phyloP scores from a whole-genome alignment of 2,329 filamentous ascomycete genomes.

The Aspergillus melleus region DNA sequence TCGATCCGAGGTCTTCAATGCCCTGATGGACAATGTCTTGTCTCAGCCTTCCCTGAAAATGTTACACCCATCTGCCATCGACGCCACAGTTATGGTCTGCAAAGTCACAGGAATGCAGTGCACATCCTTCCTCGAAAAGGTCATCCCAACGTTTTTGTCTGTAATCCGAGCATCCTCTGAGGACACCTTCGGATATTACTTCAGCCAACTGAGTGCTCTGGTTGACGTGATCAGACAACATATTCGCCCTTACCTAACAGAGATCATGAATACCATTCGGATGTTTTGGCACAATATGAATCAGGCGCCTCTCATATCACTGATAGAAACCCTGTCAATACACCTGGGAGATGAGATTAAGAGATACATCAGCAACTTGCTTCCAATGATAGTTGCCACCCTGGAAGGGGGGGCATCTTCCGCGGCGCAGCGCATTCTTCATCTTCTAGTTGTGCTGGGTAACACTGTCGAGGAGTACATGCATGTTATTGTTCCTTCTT shows the following conservation, averaged over 20 bases:
- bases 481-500: slow-evolving; percentile 95
- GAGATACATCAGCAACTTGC: slow-evolving; percentile 81
- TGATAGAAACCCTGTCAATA: slow-evolving; percentile 90
- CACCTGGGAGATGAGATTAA: slow-evolving; percentile 98
- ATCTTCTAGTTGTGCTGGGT: slow-evolving; percentile 94
- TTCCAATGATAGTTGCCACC: slow-evolving; percentile 91
- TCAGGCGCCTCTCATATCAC: slow-evolving; percentile 79
- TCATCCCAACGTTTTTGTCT: slow-evolving; percentile 87
- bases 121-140: slow-evolving; percentile 88
- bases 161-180: slow-evolving; percentile 80
- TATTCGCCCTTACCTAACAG: slow-evolving; percentile 83
- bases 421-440: slow-evolving; percentile 82
- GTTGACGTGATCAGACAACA: slow-evolving; percentile 96
- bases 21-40: slow-evolving; percentile 79
- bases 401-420: slow-evolving; percentile 80
- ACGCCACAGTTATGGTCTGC: slow-evolving; percentile 99
- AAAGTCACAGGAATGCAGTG: slow-evolving; percentile 94
- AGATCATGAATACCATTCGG: slow-evolving; percentile 81
- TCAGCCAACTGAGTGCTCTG: slow-evolving; percentile 89
- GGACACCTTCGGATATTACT: slow-evolving; percentile 87
- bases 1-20: slow-evolving; percentile 95
- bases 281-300: slow-evolving; percentile 85
- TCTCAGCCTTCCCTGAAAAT: slow-evolving; percentile 86
- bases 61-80: slow-evolving; percentile 90
- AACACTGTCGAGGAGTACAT: slow-evolving; percentile 97